Evolutionary conservation across 108 stramenopile genomes (phyloP).

Genomic region (Cyclostephanos invisitatus): DNA sequence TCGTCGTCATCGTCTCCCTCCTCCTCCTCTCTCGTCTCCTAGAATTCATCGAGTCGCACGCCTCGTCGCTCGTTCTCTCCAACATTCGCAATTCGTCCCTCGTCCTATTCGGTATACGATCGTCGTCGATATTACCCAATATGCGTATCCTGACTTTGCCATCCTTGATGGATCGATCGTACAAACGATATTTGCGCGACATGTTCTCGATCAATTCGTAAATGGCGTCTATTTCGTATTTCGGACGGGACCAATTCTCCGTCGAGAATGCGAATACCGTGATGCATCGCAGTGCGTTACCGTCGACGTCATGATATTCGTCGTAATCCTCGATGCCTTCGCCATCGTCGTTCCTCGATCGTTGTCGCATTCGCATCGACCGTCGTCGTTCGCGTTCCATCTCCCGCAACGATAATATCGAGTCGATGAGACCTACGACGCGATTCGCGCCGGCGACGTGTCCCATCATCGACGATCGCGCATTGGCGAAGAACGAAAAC

Average conservation of each 20-base stretch:
- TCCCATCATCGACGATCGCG: constrained; percentile 47
- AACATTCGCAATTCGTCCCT: constrained; percentile 45
- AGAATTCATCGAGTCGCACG: constrained; percentile 8
- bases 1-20: neutral
- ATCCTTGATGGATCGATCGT: constrained; percentile 28
- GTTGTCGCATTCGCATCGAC: neutral
- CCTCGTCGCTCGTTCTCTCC: constrained; percentile 42
- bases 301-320: no score
- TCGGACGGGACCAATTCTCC: constrained; percentile 87
- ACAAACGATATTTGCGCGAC: constrained; percentile 44
- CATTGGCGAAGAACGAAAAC: no score
- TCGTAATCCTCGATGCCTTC: no score
- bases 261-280: constrained; percentile 92
- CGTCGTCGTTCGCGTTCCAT: neutral
- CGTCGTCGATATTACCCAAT: constrained; percentile 71
- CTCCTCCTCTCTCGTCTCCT: neutral
- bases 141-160: constrained; percentile 62
- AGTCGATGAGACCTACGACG: constrained; percentile 52
- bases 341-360: neutral
- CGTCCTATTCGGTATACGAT: constrained; percentile 61
- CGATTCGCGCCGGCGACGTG: constrained; percentile 65
- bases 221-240: constrained; percentile 64
- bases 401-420: constrained; percentile 13
- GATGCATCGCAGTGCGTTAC: constrained; percentile 47
- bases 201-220: constrained; percentile 63